A percentile compares a stretch with the other conserved stretches of the same genome.
These are phyloP conservation scores for Rosa persica DNA, from an alignment of 306 rosid species.

Conservation along the genomic window DNA sequence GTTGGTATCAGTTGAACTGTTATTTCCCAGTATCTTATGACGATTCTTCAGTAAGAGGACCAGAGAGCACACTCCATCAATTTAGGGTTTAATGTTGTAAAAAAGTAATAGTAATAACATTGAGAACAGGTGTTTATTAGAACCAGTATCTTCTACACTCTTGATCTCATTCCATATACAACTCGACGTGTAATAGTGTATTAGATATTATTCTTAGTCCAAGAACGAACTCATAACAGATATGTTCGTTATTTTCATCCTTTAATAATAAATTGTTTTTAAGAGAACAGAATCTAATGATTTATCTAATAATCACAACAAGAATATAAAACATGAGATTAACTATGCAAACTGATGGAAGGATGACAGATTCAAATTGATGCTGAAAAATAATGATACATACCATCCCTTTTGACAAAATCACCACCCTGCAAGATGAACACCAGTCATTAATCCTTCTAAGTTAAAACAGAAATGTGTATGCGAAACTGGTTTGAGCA, in stretches of 20 bases:
- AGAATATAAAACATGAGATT: neutral
- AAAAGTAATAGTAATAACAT: neutral
- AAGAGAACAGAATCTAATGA: neutral
- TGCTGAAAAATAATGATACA: conserved; percentile 16
- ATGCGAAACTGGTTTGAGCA: conserved; percentile 35
- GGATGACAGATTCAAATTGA: neutral
- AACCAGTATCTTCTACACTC: neutral
- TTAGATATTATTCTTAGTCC: neutral
- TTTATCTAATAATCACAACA: neutral
- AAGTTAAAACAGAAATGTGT: conserved; percentile 8
- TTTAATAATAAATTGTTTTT: neutral
- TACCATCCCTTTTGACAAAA: conserved; percentile 85
- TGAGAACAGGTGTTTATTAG: neutral
- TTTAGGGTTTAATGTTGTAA: neutral
- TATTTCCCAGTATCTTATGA: neutral
- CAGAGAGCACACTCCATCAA: neutral
- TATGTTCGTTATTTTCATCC: neutral
- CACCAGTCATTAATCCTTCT: conserved; percentile 32
- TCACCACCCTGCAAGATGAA: conserved; percentile 77
- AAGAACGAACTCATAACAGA: neutral
- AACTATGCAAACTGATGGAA: neutral
- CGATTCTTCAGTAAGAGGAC: neutral
- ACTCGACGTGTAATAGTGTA: neutral
- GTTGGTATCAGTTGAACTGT: neutral
- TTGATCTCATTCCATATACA: neutral